Evolutionary conservation across 78 protist genomes (phyloP).

Genomic region (Dictyostelium purpureum): DNA sequence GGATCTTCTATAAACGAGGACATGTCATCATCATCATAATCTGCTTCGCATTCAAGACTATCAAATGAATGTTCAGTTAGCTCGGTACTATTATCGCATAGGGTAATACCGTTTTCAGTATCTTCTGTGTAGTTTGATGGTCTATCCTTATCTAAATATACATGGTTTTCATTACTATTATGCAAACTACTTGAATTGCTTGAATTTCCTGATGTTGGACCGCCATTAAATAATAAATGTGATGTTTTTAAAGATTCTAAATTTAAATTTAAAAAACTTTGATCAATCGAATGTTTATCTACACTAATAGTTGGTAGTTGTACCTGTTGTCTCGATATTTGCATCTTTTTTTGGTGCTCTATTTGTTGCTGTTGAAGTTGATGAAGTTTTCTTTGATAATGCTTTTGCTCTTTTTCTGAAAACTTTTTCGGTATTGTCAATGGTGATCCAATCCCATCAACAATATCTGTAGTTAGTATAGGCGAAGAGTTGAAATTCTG

Average conservation of each 20-base stretch:
- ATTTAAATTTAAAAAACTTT: neutral
- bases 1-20: neutral
- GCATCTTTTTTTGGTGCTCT: neutral
- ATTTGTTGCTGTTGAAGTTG: conserved; percentile 13
- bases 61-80: no score
- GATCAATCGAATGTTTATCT: neutral
- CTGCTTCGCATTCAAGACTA: no score
- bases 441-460: no score
- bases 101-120: neutral
- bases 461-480: neutral
- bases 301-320: neutral
- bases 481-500: neutral
- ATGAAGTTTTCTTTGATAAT: conserved; percentile 13
- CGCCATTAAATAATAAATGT: neutral
- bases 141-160: neutral
- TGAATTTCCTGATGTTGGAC: neutral
- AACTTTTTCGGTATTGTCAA: neutral
- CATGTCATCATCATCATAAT: neutral
- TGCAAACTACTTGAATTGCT: neutral
- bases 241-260: neutral
- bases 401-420: neutral
- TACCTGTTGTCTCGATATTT: no score
- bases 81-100: neutral
- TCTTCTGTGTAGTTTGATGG: neutral
- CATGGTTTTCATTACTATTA: neutral